phyloP scores from a whole-genome alignment of 257 asterid genomes.

The Fraxinus americana region DNA sequence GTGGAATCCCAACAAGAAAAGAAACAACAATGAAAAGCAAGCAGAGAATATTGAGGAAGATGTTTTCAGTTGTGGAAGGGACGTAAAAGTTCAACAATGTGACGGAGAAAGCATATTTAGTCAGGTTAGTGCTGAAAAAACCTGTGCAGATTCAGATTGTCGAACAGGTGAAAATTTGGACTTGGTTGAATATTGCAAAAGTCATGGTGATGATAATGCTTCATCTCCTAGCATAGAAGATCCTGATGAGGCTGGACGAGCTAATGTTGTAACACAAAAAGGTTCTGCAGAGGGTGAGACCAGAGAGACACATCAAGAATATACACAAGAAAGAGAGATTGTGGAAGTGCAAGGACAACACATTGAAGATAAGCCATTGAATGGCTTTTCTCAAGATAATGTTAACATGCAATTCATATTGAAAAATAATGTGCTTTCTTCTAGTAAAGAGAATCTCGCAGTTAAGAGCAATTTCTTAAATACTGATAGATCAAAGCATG shows the following conservation, averaged over 20 bases:
- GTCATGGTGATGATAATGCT: slow-evolving; percentile 28
- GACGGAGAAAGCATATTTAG: slow-evolving; percentile 21
- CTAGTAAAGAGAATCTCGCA: slow-evolving; percentile 27
- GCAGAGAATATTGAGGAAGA: slow-evolving; percentile 25
- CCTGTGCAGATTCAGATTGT: slow-evolving; percentile 23
- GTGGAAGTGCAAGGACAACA: slow-evolving; percentile 33
- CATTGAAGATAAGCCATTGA: slow-evolving; percentile 33
- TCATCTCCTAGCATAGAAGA: slow-evolving; percentile 24
- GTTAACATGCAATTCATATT: slow-evolving; percentile 21
- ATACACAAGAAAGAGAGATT: slow-evolving; percentile 25
- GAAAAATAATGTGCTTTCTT: slow-evolving; percentile 33
- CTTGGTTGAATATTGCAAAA: slow-evolving; percentile 22
- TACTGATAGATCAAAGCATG: slow-evolving; percentile 46
- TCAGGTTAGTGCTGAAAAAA: slow-evolving; percentile 23
- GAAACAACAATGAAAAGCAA: slow-evolving; percentile 22
- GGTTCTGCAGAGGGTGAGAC: slow-evolving; percentile 26
- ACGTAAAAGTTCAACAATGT: slow-evolving; percentile 16
- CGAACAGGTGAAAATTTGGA: slow-evolving; percentile 21
- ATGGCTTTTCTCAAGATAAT: slow-evolving; percentile 30
- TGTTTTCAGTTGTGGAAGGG: slow-evolving; percentile 29
- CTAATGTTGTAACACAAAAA: slow-evolving; percentile 21
- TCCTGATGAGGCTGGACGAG: slow-evolving; percentile 21
- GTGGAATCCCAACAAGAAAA: slow-evolving; percentile 21
- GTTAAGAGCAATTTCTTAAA: slow-evolving; percentile 29
- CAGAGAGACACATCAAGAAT: slow-evolving; percentile 31